phyloP scores from a whole-genome alignment of 495 filamentous ascomycete genomes.

The Penicillium cataractarum region DNA sequence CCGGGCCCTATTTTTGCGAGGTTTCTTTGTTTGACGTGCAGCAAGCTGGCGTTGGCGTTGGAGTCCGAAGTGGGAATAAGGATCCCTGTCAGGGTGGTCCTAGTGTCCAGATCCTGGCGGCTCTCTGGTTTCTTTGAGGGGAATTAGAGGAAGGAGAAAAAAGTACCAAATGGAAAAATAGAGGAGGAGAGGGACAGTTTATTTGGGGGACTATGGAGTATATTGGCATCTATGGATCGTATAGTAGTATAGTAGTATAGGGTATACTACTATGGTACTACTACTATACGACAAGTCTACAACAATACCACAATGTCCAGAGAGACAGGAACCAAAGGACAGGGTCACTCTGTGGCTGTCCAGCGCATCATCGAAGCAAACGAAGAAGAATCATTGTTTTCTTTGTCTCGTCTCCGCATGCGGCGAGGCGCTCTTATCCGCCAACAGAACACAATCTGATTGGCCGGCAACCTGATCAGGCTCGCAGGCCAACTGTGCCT shows the following conservation, averaged over 20 bases:
- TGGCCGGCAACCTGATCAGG: conserved; percentile 10
- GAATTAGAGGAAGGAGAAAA: not conserved
- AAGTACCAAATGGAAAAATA: not conserved
- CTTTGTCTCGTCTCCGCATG: conserved; percentile 45
- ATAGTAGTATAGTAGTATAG: not conserved
- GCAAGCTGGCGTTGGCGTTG: not conserved
- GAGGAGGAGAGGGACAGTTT: not conserved
- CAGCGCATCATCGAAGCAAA: conserved; percentile 4
- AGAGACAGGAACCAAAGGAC: conserved; percentile 2
- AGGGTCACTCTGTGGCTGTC: not conserved
- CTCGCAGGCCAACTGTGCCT: not conserved
- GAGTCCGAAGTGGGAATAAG: not conserved
- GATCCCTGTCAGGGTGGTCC: not conserved
- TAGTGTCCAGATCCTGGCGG: not conserved
- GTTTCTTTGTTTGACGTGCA: conserved; percentile 23
- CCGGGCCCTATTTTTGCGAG: conserved; percentile 21
- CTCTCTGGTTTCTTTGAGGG: not conserved
- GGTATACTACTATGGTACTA: not conserved
- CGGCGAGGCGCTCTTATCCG: no score
- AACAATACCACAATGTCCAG: no score
- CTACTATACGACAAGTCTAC: no score
- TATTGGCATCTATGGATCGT: not conserved
- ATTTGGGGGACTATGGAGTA: not conserved
- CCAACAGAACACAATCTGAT: no score
- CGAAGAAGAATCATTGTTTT: conserved; percentile 34